Base-by-base conservation (phyloP, 108 stramenopile genomes). In the Nannochloropsis gaditana region DNA sequence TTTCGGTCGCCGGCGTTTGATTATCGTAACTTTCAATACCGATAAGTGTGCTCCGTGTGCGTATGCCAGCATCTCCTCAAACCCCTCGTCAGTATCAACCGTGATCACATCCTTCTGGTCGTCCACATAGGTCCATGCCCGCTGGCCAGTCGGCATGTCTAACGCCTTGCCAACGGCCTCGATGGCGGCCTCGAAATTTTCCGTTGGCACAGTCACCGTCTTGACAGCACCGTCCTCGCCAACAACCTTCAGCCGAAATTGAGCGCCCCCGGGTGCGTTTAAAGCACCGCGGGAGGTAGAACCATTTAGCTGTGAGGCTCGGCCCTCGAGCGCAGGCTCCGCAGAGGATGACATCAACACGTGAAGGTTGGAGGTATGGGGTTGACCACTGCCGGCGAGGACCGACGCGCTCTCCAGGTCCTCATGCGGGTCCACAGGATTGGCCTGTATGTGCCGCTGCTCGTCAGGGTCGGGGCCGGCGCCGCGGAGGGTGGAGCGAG, bases 81-180 rank as follows among this genome's bases (percentile, higher is more conserved):
- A 73, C 0, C 59, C 59, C 8, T 73, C 59, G 59, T 73, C 59
- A n/a, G 59, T 73, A 73, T 73, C 59, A 15, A 73, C 59, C 2
- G 59, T 73, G 15, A 73, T 73, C 59, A 73, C 59, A 73, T 73
- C 59, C 59, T 73, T 73, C 59, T 73, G 59, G 19, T 73, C 59
- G n/a, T 73, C 59, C 59, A 73, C 59, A 73, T 73, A 73, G 15
- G 59, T 73, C 59, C 59, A 73, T n/a, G 59, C 59, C 59, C 59
- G 59, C n/a, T 73, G 59, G 19, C 19, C 6, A 15, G 59, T 73
- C n/a, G 59, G 59, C 19, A 73, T n/a, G n/a, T 73, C 59, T n/a
- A 73, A n/a, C 59, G 59, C 59, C 59, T 73, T 73, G 19, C 59
- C 59, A 15, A 73, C 59, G 19, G 59, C 59, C 59, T 73, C 59